A percentile compares a stretch with the other conserved stretches of the same genome.
phyloP scores from a whole-genome alignment of 2,329 filamentous ascomycete species.

The Fusarium brevicatenulatum region DNA sequence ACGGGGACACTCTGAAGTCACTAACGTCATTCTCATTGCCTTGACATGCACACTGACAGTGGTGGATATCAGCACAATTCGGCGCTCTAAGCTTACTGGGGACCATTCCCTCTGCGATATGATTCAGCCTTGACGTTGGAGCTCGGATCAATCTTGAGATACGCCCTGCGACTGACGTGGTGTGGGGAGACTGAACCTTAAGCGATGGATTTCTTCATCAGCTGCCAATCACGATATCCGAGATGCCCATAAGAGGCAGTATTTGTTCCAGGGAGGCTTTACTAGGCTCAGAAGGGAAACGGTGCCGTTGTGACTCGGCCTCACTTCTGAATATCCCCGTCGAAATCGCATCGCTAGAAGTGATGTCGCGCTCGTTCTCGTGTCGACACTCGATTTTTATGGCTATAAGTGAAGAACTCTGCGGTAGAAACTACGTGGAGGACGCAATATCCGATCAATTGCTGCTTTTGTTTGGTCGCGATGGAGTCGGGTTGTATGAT shows the following conservation, averaged over 20 bases:
- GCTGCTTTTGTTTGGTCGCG: not conserved
- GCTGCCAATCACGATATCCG: not conserved
- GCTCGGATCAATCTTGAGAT: rapidly evolving
- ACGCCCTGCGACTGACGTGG: too few relatives aligned
- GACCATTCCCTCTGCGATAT: too few relatives aligned
- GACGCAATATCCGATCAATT: not conserved
- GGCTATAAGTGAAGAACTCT: rapidly evolving
- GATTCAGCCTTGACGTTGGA: not conserved
- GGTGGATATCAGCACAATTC: too few relatives aligned
- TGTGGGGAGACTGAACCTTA: not conserved
- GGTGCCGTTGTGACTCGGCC: too few relatives aligned
- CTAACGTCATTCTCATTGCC: not conserved
- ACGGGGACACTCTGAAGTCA: not conserved
- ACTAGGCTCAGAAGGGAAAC: not conserved
- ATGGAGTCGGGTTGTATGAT: too few relatives aligned
- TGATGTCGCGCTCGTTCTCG: not conserved
- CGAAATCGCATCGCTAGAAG: too few relatives aligned
- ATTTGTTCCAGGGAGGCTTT: not conserved
- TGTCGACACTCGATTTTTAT: not conserved
- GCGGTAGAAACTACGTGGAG: not conserved
- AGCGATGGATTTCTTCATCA: not conserved
- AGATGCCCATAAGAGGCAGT: not conserved
- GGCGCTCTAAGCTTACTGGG: too few relatives aligned
- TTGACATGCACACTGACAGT: not conserved
- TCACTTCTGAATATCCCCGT: too few relatives aligned